Percentiles rank a stretch among this genome's conserved stretches.
These are phyloP conservation scores for Meyerozyma carpophila DNA, from an alignment of 1,139 yeast species.

Conservation along the genomic window DNA sequence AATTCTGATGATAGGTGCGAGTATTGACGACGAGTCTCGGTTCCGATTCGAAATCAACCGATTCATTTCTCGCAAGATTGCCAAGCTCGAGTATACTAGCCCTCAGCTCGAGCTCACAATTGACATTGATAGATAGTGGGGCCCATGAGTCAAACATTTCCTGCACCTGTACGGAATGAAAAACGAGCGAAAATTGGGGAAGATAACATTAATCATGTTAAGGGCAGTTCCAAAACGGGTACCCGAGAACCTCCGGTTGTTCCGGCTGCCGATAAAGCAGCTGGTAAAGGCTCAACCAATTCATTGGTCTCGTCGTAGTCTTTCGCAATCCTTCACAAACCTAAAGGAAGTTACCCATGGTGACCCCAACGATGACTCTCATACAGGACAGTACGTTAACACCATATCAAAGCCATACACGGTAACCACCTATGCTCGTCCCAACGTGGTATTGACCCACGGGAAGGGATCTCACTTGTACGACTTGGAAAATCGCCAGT, in stretches of 20 bases:
- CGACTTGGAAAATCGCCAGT: constrained; percentile 74
- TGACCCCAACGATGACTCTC: constrained; percentile 15
- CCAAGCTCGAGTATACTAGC: constrained; percentile 17
- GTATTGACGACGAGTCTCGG: constrained; percentile 60
- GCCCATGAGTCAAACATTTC: neutral
- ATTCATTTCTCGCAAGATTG: constrained; percentile 32
- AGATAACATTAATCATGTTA: constrained; percentile 1
- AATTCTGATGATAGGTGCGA: constrained; percentile 59
- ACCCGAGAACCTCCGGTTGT: neutral
- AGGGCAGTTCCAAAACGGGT: constrained; percentile 6
- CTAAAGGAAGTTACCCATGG: constrained; percentile 3
- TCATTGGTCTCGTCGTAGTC: neutral
- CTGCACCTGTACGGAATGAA: neutral
- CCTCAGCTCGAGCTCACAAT: constrained; percentile 53
- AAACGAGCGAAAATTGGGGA: constrained; percentile 20
- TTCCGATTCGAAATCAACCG: constrained; percentile 50
- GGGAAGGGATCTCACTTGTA: constrained; percentile 72
- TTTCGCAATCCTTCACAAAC: neutral
- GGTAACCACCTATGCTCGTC: constrained; percentile 82
- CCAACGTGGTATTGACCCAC: constrained; percentile 61
- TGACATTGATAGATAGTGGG: constrained; percentile 45
- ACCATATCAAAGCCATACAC: constrained; percentile 45
- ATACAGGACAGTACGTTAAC: constrained; percentile 27
- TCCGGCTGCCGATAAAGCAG: neutral
- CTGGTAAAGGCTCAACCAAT: neutral